phyloP scores from a whole-genome alignment of 352 stramenopile species.

The Phytophthora constricta region DNA sequence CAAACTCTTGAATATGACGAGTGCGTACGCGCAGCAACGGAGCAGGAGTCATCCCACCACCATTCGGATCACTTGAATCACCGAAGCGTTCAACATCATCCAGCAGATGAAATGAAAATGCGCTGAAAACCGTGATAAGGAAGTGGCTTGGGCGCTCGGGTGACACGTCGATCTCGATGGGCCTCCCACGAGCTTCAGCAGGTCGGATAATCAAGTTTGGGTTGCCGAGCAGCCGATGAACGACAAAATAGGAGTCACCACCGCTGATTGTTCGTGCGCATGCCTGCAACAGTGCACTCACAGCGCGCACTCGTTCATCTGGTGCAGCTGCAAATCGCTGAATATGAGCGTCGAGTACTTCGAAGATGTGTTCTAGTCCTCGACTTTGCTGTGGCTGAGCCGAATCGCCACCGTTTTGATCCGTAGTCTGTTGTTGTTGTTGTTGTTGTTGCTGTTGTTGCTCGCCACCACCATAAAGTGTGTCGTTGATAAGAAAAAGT shows the following conservation, averaged over 20 bases:
- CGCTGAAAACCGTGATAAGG: slow-evolving; percentile 79
- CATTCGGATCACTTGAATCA: slow-evolving; percentile 37
- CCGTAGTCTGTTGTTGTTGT: slow-evolving; percentile 23
- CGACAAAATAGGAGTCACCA: slow-evolving; percentile 83
- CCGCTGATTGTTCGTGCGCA: slow-evolving; percentile 80
- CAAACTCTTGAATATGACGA: slow-evolving; percentile 82
- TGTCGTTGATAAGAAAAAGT: slow-evolving; percentile 83
- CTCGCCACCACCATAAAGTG: slow-evolving; percentile 71
- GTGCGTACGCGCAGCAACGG: slow-evolving; percentile 71
- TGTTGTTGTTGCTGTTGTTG: slow-evolving; percentile 42
- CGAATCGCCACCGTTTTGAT: slow-evolving; percentile 10
- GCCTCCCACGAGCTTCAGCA: slow-evolving; percentile 66
- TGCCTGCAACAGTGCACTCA: slow-evolving; percentile 75
- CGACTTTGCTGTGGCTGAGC: slow-evolving; percentile 45
- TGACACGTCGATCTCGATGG: slow-evolving; percentile 79
- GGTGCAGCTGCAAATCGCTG: slow-evolving; percentile 68
- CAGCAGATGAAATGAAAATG: slow-evolving; percentile 80
- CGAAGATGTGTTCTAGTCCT: slow-evolving; percentile 80
- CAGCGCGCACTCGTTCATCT: slow-evolving; percentile 68
- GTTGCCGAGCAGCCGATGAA: slow-evolving; percentile 76
- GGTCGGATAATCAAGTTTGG: slow-evolving; percentile 77
- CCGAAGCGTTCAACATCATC: slow-evolving; percentile 81
- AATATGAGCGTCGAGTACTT: slow-evolving; percentile 76
- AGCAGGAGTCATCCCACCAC: slow-evolving; percentile 53
- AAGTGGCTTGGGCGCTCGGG: slow-evolving; percentile 62